These are phyloP conservation scores for Globisporangium barbulae DNA, from an alignment of 352 stramenopile species.

Conservation along the genomic window DNA sequence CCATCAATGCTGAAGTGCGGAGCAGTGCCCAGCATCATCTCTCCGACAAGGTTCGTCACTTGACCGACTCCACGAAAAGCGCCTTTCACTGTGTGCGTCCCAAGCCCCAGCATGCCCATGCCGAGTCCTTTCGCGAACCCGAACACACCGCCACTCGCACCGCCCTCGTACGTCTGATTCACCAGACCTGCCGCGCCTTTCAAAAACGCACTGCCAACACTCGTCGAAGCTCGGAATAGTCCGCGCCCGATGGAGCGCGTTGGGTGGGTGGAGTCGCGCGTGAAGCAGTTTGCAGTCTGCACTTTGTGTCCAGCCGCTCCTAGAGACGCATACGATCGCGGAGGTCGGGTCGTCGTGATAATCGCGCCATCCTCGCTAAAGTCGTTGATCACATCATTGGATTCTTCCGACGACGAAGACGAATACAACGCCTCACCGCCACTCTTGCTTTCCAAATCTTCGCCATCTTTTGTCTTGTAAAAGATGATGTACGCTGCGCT, in stretches of 20 bases:
- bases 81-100: conserved; percentile 84
- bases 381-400: conserved; percentile 27
- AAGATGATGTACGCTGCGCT: conserved; percentile 88
- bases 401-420: conserved; percentile 52
- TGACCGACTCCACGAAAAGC: conserved; percentile 82
- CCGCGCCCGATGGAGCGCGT: conserved; percentile 77
- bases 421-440: conserved; percentile 34
- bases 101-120: conserved; percentile 83
- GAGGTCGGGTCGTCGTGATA: conserved; percentile 23
- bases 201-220: conserved; percentile 77
- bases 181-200: conserved; percentile 81
- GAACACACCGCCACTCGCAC: conserved; percentile 79
- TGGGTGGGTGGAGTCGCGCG: conserved; percentile 71
- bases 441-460: conserved; percentile 36
- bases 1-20: conserved; percentile 88
- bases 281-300: conserved; percentile 85
- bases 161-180: conserved; percentile 86
- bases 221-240: conserved; percentile 82
- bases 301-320: conserved; percentile 84
- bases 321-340: conserved; percentile 75
- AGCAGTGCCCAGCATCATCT: conserved; percentile 82
- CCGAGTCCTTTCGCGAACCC: conserved; percentile 85
- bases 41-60: conserved; percentile 83
- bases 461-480: conserved; percentile 57
- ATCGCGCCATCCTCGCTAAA: conserved; percentile 35